These are phyloP conservation scores for Exophiala sideris DNA, from an alignment of 2,329 filamentous ascomycete species.

Conservation along the genomic window DNA sequence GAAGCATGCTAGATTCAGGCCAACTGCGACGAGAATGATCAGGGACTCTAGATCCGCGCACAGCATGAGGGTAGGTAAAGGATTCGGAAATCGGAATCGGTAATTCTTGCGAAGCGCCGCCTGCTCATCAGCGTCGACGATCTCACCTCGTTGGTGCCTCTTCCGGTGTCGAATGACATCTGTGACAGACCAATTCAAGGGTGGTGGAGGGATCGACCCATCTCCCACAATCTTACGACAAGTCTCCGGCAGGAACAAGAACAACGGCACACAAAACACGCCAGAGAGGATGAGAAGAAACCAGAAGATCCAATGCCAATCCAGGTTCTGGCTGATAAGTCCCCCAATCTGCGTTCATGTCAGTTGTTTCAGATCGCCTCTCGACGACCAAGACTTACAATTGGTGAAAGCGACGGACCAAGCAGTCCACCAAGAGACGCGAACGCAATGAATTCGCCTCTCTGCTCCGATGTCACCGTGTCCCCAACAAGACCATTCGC, in stretches of 20 bases:
- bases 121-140: slow-evolving; percentile 1
- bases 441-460: slow-evolving; percentile 43
- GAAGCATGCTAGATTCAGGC: slow-evolving; percentile 34
- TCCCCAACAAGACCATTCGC: slow-evolving; percentile 42
- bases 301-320: slow-evolving; percentile 55
- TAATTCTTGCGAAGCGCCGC: slow-evolving; percentile 6
- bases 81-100: slow-evolving; percentile 35
- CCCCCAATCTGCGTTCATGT: slow-evolving; percentile 41
- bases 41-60: slow-evolving; percentile 35
- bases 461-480: slow-evolving; percentile 39
- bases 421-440: slow-evolving; percentile 34
- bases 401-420: slow-evolving; percentile 49
- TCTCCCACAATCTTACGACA: slow-evolving; percentile 38
- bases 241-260: slow-evolving; percentile 38
- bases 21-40: slow-evolving; percentile 29
- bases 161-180: slow-evolving; percentile 13
- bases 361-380: too few relatives aligned
- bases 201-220: slow-evolving; percentile 35
- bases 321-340: slow-evolving; percentile 44
- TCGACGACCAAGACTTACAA: slow-evolving; percentile 18
- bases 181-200: slow-evolving; percentile 34
- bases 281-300: slow-evolving; percentile 49
- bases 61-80: slow-evolving; percentile 36
- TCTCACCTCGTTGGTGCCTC: background rate
- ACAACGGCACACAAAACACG: slow-evolving; percentile 26